A percentile compares a stretch with the other conserved stretches of the same genome.
These are phyloP conservation scores for Aspergillus persii DNA, from an alignment of 2,329 filamentous ascomycete genomes.

Conservation along the genomic window DNA sequence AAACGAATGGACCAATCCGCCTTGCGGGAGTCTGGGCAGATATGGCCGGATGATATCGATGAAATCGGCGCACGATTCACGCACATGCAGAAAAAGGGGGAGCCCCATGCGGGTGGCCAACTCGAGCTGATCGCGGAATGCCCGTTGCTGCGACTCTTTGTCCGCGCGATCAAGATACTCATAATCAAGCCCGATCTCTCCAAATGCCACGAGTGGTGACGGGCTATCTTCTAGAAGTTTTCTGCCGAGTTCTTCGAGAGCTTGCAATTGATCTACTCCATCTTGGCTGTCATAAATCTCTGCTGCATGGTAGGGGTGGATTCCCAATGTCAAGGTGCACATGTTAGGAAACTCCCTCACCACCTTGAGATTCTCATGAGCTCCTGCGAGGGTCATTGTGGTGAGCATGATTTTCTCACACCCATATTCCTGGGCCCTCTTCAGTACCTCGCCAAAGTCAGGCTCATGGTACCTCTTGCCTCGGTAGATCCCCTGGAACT, in stretches of 20 bases:
- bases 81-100: slow-evolving; percentile 36
- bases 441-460: slow-evolving; percentile 39
- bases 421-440: slow-evolving; percentile 18
- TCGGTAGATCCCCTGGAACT: slow-evolving; percentile 53
- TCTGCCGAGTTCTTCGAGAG: slow-evolving; percentile 21
- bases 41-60: slow-evolving; percentile 43
- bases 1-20: slow-evolving; percentile 82
- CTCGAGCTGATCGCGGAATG: slow-evolving; percentile 45
- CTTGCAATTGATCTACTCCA: slow-evolving; percentile 10
- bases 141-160: slow-evolving; percentile 42
- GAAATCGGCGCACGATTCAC: slow-evolving; percentile 46
- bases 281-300: slow-evolving; percentile 37
- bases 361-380: slow-evolving; percentile 44
- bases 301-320: slow-evolving; percentile 52
- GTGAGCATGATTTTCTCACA: slow-evolving; percentile 25
- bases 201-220: slow-evolving; percentile 45
- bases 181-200: slow-evolving; percentile 53
- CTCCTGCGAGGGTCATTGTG: slow-evolving; percentile 43
- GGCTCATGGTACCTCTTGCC: slow-evolving; percentile 49
- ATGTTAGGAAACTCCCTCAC: slow-evolving; percentile 24
- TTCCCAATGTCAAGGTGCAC: slow-evolving; percentile 49
- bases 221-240: slow-evolving; percentile 23
- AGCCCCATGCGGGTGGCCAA: slow-evolving; percentile 36
- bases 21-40: slow-evolving; percentile 33
- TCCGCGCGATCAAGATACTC: slow-evolving; percentile 45